Percentiles rank a stretch among this genome's conserved stretches.
Conservation (phyloP, 352 stramenopile species). For the Detonula confervacea region DNA sequence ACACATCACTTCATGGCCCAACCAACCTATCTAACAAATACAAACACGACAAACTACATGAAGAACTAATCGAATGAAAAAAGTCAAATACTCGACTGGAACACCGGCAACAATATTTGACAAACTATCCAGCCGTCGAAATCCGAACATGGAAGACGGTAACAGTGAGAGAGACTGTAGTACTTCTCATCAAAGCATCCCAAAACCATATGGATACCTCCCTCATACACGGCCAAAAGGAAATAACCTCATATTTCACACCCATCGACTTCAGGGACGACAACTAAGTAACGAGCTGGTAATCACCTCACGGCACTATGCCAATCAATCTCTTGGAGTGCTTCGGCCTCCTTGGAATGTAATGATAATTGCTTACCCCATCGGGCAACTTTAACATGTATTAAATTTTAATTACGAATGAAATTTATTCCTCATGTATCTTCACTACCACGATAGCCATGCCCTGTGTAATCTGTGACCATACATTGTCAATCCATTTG, state of each 20-base stretch:
- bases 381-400: not conserved
- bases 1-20: not conserved
- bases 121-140: not conserved
- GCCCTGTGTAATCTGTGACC: too few species aligned
- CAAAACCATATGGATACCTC: not conserved
- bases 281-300: not conserved
- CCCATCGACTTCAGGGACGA: not conserved
- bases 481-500: too few species aligned
- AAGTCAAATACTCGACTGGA: not conserved
- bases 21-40: not conserved
- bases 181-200: not conserved
- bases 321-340: not conserved
- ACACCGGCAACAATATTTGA: not conserved
- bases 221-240: not conserved
- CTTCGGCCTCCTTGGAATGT: not conserved
- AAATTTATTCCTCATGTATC: too few species aligned
- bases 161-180: not conserved
- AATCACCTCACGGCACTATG: not conserved
- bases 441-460: too few species aligned
- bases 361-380: not conserved
- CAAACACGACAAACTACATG: not conserved
- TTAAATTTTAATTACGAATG: conserved; percentile 1
- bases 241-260: not conserved
- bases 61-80: not conserved
- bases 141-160: not conserved